Percentiles rank a stretch among this genome's conserved stretches.
Evolutionary conservation across 495 filamentous ascomycete genomes (phyloP).

Genomic region (Penicillium nucicola): DNA sequence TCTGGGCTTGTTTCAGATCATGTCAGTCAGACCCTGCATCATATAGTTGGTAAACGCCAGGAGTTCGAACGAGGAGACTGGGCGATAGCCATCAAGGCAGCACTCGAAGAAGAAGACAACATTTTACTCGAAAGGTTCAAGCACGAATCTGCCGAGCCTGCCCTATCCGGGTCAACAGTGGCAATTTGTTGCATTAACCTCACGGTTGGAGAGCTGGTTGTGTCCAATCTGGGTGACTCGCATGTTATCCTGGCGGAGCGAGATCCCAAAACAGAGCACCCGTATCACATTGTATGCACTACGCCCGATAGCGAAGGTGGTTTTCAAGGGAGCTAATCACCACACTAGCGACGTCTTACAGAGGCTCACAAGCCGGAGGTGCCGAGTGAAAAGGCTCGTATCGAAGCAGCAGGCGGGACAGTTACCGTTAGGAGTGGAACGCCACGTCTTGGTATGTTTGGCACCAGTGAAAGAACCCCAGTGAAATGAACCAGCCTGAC

Average conservation of each 20-base stretch:
- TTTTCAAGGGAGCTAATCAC: not conserved
- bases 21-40: constrained; percentile 28
- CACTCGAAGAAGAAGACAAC: constrained; percentile 36
- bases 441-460: constrained; percentile 29
- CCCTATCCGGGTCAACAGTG: constrained; percentile 35
- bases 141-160: constrained; percentile 22
- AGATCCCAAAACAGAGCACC: constrained; percentile 25
- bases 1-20: constrained; percentile 33
- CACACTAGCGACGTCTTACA: constrained; percentile 33
- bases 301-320: not conserved
- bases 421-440: constrained; percentile 26
- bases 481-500: not conserved
- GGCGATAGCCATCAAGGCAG: constrained; percentile 31
- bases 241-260: constrained; percentile 36
- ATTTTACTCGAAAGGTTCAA: constrained; percentile 30
- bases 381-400: constrained; percentile 30
- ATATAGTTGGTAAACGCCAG: constrained; percentile 24
- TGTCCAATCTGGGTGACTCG: constrained; percentile 42
- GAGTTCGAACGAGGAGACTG: constrained; percentile 33
- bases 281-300: constrained; percentile 26
- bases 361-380: constrained; percentile 35
- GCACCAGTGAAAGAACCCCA: not conserved
- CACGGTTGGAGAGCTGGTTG: constrained; percentile 31
- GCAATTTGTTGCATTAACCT: constrained; percentile 36
- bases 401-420: constrained; percentile 34